Percentiles rank a stretch among this genome's conserved stretches.
phyloP scores from a whole-genome alignment of 1,284 basidiomycete genomes.

The Ustilago esculenta region DNA sequence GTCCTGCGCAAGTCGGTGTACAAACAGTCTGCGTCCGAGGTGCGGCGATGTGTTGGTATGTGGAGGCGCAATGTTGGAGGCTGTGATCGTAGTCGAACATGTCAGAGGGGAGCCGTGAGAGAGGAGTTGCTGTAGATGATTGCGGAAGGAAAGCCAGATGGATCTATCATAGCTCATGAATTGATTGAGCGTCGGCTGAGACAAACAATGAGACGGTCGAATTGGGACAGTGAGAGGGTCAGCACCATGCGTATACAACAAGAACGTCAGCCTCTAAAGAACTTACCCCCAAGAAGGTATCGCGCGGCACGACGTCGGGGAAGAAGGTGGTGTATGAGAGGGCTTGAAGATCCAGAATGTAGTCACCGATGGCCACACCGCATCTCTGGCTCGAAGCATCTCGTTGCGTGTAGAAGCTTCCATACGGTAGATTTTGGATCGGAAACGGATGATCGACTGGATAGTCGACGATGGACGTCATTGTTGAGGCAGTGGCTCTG shows the following conservation, averaged over 20 bases:
- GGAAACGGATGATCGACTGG: slow-evolving; percentile 38
- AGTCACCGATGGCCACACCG: slow-evolving; percentile 47
- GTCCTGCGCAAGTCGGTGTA: background rate
- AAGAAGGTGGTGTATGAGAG: slow-evolving; percentile 18
- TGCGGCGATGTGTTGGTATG: background rate
- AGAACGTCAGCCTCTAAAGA: too few species aligned
- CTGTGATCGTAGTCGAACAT: background rate
- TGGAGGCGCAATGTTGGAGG: background rate
- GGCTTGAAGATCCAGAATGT: slow-evolving; percentile 41
- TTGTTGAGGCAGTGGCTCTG: too few species aligned
- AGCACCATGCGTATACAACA: too few species aligned
- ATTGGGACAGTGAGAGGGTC: too few species aligned
- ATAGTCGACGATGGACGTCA: slow-evolving; percentile 26
- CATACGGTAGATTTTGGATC: slow-evolving; percentile 52
- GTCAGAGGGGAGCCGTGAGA: background rate
- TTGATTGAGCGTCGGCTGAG: slow-evolving; percentile 32
- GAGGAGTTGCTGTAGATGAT: slow-evolving; percentile 29
- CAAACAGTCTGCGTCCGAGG: slow-evolving; percentile 4
- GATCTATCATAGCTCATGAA: slow-evolving; percentile 22
- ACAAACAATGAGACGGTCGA: too few species aligned
- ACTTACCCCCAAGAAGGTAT: background rate
- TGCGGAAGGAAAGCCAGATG: slow-evolving; percentile 22
- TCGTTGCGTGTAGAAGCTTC: slow-evolving; percentile 29
- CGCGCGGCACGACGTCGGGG: background rate
- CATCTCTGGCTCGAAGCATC: slow-evolving; percentile 9